A percentile compares a stretch with the other conserved stretches of the same genome.
Evolutionary conservation across 306 rosid species (phyloP).

Genomic region (Glycine latifolia): DNA sequence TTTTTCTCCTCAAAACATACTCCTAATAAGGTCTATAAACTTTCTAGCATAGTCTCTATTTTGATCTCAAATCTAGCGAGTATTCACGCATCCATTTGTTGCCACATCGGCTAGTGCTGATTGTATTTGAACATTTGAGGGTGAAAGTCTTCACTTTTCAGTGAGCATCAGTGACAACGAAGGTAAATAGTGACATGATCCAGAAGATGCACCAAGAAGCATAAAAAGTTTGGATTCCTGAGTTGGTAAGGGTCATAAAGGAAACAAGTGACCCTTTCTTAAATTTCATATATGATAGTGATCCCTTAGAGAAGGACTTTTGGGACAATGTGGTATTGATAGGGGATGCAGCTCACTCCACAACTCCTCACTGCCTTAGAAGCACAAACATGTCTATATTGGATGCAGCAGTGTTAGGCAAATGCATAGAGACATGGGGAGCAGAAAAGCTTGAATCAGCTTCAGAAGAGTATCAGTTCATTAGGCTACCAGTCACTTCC

Average conservation of each 20-base stretch:
- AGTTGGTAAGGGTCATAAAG: constrained; percentile 62
- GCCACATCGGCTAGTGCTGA: neutral
- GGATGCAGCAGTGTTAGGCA: constrained; percentile 86
- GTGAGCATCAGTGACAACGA: constrained; percentile 75
- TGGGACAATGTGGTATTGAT: constrained; percentile 80
- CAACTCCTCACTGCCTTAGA: constrained; percentile 83
- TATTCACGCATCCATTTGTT: too few relatives aligned
- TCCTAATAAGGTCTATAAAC: neutral
- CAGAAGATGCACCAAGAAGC: constrained; percentile 70
- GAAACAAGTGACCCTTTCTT: constrained; percentile 81
- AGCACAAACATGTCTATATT: constrained; percentile 86
- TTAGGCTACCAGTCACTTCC: constrained; percentile 63
- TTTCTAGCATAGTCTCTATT: too few relatives aligned
- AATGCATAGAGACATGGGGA: constrained; percentile 80
- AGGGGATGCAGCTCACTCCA: constrained; percentile 94
- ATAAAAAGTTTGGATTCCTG: constrained; percentile 76
- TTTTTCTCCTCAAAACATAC: constrained; percentile 10
- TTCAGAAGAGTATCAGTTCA: constrained; percentile 67
- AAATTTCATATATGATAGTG: constrained; percentile 77
- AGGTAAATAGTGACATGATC: constrained; percentile 67
- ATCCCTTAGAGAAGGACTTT: constrained; percentile 61
- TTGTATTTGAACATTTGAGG: constrained; percentile 3
- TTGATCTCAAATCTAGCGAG: too few relatives aligned
- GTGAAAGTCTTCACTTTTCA: constrained; percentile 42
- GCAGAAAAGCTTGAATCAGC: constrained; percentile 62